Evolutionary conservation across 2,329 filamentous ascomycete species (phyloP), one percentile per base, ranked within the genome.

Genomic region (Neurospora sp.): DNA sequence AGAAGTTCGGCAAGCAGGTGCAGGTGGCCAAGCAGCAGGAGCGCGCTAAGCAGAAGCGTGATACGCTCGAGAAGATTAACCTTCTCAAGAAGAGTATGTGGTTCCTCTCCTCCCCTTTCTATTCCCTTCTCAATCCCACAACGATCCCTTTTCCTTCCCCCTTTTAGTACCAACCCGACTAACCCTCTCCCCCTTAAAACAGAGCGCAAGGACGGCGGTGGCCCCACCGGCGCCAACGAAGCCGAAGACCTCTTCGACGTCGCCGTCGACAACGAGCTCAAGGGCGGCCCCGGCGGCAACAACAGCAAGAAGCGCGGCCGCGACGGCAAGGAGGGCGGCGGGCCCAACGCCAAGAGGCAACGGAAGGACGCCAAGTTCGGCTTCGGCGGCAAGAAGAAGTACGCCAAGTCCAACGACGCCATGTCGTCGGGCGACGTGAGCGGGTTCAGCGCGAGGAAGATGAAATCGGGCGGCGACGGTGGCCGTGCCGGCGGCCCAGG

Each of bases 1-100:
- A 97, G 89, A 99, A 98, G 84, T 99, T 98, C 79, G 96, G 96
- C 79, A 99, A 99, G 84, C 93, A 97, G 80, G 96, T 98, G 68
- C 96, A 99, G 84, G 89, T 97, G 71, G 94, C 94, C 71, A 97
- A 97, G 85, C 83, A 97, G 80, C 95, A 98, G 82, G 95, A 99
- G 86, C 86, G 96, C 67, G 89, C 92, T 68, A 97, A 96, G 86
- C 90, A 90, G 78, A 97, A 97, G 90, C 90, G 89, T 76, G 92
- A 96, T 73, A 97, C 93, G 4, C 84, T 99, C 73, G 96, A 98
- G 76, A 97, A 97, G 86, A 97, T 99, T 78, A 93, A 94, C 82
- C 87, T 88, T 38, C 83, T 99, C 76, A 99, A 99, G 89, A 89
- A 94, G 84, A 99, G 95, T 98, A 87, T 75, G 93, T 87, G 36